Evolutionary conservation across 768 basidiomycete species (phyloP).

Genomic region (Tricholoma flavovirens): DNA sequence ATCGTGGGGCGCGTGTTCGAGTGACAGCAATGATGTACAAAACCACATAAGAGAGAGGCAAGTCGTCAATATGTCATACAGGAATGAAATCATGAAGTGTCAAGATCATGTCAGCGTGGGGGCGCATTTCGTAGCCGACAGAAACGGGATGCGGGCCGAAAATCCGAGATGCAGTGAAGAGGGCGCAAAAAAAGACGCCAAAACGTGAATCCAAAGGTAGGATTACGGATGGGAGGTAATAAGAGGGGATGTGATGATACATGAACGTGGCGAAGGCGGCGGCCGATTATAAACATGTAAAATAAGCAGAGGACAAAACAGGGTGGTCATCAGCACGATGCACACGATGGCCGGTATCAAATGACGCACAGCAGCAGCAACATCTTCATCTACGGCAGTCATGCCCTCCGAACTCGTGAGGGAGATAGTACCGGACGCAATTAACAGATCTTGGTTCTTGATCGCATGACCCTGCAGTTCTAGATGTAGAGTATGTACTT

Average conservation of each 20-base stretch:
- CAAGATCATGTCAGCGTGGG: constrained; percentile 1
- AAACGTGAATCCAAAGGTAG: background rate
- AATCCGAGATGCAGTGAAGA: background rate
- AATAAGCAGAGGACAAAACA: constrained; percentile 4
- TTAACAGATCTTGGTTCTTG: constrained; percentile 91
- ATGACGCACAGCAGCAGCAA: constrained; percentile 72
- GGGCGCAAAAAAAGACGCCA: background rate
- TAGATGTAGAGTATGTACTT: constrained; percentile 1
- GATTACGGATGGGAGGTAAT: background rate
- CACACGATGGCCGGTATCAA: constrained; percentile 7
- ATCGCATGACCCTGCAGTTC: constrained; percentile 97
- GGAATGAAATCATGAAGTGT: background rate
- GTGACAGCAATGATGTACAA: background rate
- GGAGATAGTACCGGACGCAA: constrained; percentile 80
- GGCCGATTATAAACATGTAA: constrained; percentile 3
- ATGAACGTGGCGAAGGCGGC: background rate
- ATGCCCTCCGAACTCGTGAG: constrained; percentile 78
- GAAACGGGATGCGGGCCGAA: background rate
- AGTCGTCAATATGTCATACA: background rate
- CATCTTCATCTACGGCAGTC: constrained; percentile 85
- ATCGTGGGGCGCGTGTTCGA: background rate
- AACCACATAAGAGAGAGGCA: background rate
- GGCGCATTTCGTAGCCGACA: background rate
- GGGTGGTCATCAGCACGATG: constrained; percentile 10
- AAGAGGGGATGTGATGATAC: constrained; percentile 3